Evolutionary conservation across 1,139 yeast genomes (phyloP).

Genomic region (Candida sanyaensis): DNA sequence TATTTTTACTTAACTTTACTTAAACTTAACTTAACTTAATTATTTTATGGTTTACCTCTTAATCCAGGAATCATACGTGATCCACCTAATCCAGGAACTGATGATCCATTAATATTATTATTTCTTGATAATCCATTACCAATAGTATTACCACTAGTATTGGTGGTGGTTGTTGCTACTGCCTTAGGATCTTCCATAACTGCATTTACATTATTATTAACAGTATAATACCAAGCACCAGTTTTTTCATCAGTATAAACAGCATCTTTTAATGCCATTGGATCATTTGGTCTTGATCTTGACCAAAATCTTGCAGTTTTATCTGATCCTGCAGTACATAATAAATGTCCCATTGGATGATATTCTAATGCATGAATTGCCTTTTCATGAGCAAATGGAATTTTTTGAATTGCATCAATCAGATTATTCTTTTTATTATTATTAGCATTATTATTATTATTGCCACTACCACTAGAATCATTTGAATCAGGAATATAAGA

Average conservation of each 20-base stretch:
- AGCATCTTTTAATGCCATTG: constrained; percentile 78
- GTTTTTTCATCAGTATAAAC: constrained; percentile 66
- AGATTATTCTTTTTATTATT: not conserved
- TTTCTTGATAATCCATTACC: too few relatives aligned
- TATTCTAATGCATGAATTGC: constrained; percentile 89
- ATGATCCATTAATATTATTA: not conserved
- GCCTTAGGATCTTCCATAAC: constrained; percentile 37
- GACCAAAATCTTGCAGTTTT: constrained; percentile 95
- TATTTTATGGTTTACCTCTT: not conserved
- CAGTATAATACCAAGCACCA: constrained; percentile 74
- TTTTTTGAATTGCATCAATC: constrained; percentile 57
- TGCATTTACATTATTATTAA: constrained; percentile 66
- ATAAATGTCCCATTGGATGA: constrained; percentile 90
- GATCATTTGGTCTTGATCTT: constrained; percentile 88
- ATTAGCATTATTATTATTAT: too few relatives aligned
- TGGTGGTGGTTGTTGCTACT: constrained; percentile 3
- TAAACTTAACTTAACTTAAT: too few relatives aligned
- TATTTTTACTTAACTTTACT: not conserved
- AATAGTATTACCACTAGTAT: not conserved
- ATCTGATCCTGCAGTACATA: constrained; percentile 93
- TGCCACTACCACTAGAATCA: constrained; percentile 11
- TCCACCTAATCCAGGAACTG: too few relatives aligned
- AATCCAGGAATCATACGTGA: constrained; percentile 9
- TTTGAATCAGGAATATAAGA: constrained; percentile 41
- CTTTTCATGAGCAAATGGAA: constrained; percentile 93